Base-by-base conservation (phyloP, 805 yeast species). In the Vanderwaltozyma verrucispora region DNA sequence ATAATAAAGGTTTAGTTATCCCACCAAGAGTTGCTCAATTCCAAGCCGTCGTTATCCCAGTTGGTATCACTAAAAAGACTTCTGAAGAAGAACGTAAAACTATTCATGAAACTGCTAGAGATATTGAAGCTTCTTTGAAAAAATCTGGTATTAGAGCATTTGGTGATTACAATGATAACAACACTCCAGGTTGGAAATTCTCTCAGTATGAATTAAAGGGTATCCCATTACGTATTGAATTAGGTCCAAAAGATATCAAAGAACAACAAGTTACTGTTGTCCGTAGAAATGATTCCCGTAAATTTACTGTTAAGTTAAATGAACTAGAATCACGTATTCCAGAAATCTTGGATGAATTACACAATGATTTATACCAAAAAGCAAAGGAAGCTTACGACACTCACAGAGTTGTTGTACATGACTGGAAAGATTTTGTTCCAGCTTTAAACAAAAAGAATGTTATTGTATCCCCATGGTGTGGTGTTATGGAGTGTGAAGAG, bases 121-220 rank as follows among this genome's bases (percentile, higher is more conserved):
- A 68, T 17, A 72, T 89, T 46, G 95, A 85, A 64, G 47, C 62
- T 25, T 68, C 69, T 47, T 74, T 92, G 53, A 52, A 56, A 37
- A 65, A 61, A 19, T 72, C 74, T 34, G 92, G 74, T 37, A 68
- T 92, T 42, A 78, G 96, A 63, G 86, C 75, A 20, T 67, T 71
- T 39, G 80, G 89, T 52, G 99, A 92, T 64, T 81, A 77, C 72
- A 79, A 96, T 64, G 94, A 80, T 50, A 85, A 80, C 69, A 89
- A 92, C 69, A 80, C 96, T 37, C 95, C 97, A 47, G 98, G 98
- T 47, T 92, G 96, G 97, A 92, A 92, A 67, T 92, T 89, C 65
- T 80, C 96, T 41, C 95, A 92, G 60, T 82, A 94, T 73, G 99
- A 92, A 69, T 76, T 92, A 60, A 86, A 82, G 71, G 99, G 99